A percentile compares a stretch with the other conserved stretches of the same genome.
These are phyloP conservation scores for Sporodiniella umbellata DNA, from an alignment of 371 early-diverging fungal genomes.

Conservation along the genomic window DNA sequence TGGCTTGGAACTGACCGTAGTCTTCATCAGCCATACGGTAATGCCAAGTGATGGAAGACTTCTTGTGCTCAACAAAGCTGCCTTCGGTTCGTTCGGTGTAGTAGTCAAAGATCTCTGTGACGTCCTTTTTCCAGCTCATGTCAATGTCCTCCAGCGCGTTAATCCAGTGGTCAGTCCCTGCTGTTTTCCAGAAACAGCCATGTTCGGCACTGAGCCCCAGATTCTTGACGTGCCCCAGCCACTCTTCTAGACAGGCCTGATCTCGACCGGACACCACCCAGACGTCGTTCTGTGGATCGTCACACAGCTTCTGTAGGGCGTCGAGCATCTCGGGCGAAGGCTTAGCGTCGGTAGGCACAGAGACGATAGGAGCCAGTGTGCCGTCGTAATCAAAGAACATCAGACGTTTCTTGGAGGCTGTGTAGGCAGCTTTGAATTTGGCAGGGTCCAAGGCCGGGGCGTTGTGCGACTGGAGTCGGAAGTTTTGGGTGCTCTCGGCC, in stretches of 20 bases:
- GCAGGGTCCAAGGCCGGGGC: constrained; percentile 63
- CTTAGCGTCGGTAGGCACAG: constrained; percentile 69
- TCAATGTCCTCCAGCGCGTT: constrained; percentile 82
- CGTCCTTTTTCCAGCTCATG: constrained; percentile 86
- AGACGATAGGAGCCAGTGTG: constrained; percentile 78
- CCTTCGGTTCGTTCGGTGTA: constrained; percentile 92
- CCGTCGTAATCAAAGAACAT: constrained; percentile 90
- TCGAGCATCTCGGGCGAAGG: constrained; percentile 66
- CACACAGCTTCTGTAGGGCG: constrained; percentile 58
- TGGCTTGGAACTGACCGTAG: constrained; percentile 81
- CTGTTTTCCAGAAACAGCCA: constrained; percentile 90
- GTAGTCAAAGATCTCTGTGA: constrained; percentile 84
- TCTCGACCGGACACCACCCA: constrained; percentile 94
- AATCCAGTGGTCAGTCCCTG: constrained; percentile 70
- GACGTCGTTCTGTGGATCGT: constrained; percentile 79
- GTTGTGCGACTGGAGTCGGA: constrained; percentile 46
- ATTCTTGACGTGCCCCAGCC: constrained; percentile 67
- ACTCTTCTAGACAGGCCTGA: constrained; percentile 79
- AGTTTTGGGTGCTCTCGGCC: constrained; percentile 19
- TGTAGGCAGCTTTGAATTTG: constrained; percentile 41
- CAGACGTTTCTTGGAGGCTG: constrained; percentile 57
- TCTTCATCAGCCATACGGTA: constrained; percentile 87
- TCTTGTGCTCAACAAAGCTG: constrained; percentile 81
- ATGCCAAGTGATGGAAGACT: constrained; percentile 86
- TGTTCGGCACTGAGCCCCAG: constrained; percentile 94